Percentiles rank a stretch among this genome's conserved stretches.
phyloP scores from a whole-genome alignment of 2,329 filamentous ascomycete species.

The Moelleriella libera region DNA sequence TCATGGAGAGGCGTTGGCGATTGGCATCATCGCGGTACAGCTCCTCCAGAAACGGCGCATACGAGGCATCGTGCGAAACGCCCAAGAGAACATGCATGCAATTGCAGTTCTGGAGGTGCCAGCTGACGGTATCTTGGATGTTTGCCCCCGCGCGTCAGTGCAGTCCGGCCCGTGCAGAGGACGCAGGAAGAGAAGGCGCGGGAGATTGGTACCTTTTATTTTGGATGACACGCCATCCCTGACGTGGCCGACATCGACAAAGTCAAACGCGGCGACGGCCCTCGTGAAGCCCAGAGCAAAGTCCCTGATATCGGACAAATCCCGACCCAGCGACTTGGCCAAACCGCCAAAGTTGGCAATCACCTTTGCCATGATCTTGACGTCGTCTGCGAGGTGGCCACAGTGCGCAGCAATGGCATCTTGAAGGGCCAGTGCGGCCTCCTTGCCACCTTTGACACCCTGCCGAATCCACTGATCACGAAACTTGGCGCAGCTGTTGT shows the following conservation, averaged over 20 bases:
- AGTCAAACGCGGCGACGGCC: slow-evolving; percentile 44
- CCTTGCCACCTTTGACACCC: slow-evolving; percentile 40
- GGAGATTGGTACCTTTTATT: slow-evolving; percentile 33
- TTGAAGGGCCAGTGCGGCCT: slow-evolving; percentile 34
- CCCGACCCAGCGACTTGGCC: slow-evolving; percentile 31
- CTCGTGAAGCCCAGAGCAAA: slow-evolving; percentile 48
- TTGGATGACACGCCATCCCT: slow-evolving; percentile 47
- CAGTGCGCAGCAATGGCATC: slow-evolving; percentile 32
- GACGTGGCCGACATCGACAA: slow-evolving; percentile 45
- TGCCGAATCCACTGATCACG: slow-evolving; percentile 37
- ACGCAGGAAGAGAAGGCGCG: not conserved
- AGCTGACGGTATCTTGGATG: slow-evolving; percentile 31
- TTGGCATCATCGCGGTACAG: slow-evolving; percentile 29
- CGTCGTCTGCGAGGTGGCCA: slow-evolving; percentile 25
- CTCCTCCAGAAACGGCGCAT: slow-evolving; percentile 44
- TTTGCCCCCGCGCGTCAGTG: not conserved
- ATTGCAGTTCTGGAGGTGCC: slow-evolving; percentile 45
- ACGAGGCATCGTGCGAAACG: slow-evolving; percentile 46
- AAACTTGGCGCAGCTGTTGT: slow-evolving; percentile 28
- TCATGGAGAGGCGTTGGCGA: slow-evolving; percentile 31
- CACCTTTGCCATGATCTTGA: slow-evolving; percentile 42
- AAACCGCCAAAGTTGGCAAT: slow-evolving; percentile 40
- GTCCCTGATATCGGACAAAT: slow-evolving; percentile 35
- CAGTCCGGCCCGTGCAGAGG: not conserved
- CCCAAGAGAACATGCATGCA: slow-evolving; percentile 49